Percentiles rank a stretch among this genome's conserved stretches.
Evolutionary conservation across 176 grass and related monocot species (phyloP).

Genomic region (Carex myosuroides): DNA sequence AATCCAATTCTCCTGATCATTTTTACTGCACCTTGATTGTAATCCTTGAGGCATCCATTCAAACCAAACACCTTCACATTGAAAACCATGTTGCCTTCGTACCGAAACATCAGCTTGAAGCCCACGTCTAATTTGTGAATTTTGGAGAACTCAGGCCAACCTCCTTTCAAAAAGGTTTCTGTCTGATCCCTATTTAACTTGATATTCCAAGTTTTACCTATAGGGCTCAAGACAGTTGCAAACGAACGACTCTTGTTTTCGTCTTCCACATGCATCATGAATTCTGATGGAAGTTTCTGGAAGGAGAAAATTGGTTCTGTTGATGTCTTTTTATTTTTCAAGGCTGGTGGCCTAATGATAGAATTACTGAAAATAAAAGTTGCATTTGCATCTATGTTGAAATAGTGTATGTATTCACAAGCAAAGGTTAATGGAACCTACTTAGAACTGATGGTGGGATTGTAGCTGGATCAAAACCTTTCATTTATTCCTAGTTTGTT

Average conservation of each 20-base stretch:
- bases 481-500: not conserved
- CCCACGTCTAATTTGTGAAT: conserved; percentile 7
- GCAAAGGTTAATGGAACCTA: not conserved
- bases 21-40: not conserved
- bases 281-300: conserved; percentile 20
- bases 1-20: not conserved
- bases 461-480: not conserved
- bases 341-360: not conserved
- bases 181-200: not conserved
- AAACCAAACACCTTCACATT: conserved; percentile 7
- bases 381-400: not conserved
- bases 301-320: not conserved
- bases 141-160: conserved; percentile 11
- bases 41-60: conserved; percentile 18
- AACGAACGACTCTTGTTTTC: not conserved
- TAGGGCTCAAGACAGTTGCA: conserved; percentile 16
- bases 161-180: conserved; percentile 1
- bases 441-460: not conserved
- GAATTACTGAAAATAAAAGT: not conserved
- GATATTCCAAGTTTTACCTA: not conserved
- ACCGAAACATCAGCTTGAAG: conserved; percentile 6
- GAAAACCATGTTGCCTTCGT: conserved; percentile 23
- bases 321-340: not conserved
- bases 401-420: not conserved
- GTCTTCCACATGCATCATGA: not conserved